phyloP scores from a whole-genome alignment of 2,329 filamentous ascomycete species.

The Neonectria neomacrospora region DNA sequence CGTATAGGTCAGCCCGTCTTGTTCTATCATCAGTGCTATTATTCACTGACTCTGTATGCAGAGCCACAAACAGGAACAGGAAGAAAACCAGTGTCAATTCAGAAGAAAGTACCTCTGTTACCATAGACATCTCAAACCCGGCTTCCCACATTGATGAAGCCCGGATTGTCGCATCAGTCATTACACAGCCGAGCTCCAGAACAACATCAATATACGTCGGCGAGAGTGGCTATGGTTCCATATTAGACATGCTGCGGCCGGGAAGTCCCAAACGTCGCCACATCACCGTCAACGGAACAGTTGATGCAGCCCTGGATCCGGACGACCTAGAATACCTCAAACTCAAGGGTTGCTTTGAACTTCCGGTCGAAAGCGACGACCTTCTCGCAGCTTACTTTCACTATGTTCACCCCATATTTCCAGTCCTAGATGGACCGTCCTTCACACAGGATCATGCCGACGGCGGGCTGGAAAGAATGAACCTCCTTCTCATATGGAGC shows the following conservation, averaged over 20 bases:
- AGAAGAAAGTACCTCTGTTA: neutral
- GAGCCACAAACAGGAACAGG: neutral
- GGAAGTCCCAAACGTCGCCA: neutral
- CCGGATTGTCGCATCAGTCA: neutral
- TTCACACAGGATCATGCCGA: neutral
- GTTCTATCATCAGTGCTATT: neutral
- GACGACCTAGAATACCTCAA: neutral
- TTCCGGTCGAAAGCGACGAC: neutral
- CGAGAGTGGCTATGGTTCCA: neutral
- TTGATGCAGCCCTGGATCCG: neutral
- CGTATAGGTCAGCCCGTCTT: neutral
- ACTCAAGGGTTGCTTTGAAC: constrained; percentile 8
- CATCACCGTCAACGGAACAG: neutral
- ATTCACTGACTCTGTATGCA: neutral
- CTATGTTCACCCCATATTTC: constrained; percentile 11
- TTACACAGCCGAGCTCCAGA: neutral
- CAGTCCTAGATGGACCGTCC: constrained; percentile 1
- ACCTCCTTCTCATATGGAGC: constrained; percentile 1
- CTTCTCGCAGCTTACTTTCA: constrained; percentile 9
- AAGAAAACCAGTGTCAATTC: neutral
- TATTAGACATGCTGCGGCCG: neutral
- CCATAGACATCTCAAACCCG: neutral
- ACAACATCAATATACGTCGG: neutral
- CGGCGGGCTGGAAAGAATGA: neutral
- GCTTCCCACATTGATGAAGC: neutral